Conservation (phyloP, 1,139 yeast species). For the Fermentozyma sake region DNA sequence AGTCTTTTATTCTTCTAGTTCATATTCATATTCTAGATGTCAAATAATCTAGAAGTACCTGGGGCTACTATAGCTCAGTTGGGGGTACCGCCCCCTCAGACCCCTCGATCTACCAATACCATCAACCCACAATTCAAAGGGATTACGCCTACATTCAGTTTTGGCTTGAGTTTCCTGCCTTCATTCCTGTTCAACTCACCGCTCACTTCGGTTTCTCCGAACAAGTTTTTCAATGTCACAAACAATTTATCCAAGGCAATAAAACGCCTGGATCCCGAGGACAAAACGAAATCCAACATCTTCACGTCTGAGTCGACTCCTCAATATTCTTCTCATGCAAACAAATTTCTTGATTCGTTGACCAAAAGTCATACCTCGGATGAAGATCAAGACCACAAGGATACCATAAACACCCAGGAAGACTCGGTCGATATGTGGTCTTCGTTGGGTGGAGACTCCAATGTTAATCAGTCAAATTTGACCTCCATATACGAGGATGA, state of each 20-base stretch:
- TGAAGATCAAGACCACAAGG: constrained; percentile 17
- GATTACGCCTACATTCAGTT: constrained; percentile 34
- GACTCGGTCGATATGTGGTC: constrained; percentile 30
- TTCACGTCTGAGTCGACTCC: constrained; percentile 15
- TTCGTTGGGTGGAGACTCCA: constrained; percentile 17
- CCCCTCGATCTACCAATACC: constrained; percentile 1
- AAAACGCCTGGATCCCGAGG: background rate
- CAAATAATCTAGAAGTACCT: too few relatives aligned
- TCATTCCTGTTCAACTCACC: constrained; percentile 41
- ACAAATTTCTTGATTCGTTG: constrained; percentile 20
- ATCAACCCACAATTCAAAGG: constrained; percentile 1
- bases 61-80: too few relatives aligned
- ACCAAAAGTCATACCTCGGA: constrained; percentile 6
- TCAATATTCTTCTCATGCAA: constrained; percentile 13
- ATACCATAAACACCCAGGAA: constrained; percentile 30
- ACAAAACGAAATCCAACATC: too few relatives aligned
- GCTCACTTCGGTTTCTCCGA: constrained; percentile 33
- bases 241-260: constrained; percentile 14
- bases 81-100: constrained; percentile 1
- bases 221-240: constrained; percentile 27
- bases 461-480: constrained; percentile 15
- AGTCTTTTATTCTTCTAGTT: too few relatives aligned
- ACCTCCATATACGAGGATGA: constrained; percentile 28
- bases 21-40: too few relatives aligned
- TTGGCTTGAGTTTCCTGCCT: constrained; percentile 44